Evolutionary conservation across 164 flowering plant species (phyloP).

Genomic region (Berberis thunbergii): DNA sequence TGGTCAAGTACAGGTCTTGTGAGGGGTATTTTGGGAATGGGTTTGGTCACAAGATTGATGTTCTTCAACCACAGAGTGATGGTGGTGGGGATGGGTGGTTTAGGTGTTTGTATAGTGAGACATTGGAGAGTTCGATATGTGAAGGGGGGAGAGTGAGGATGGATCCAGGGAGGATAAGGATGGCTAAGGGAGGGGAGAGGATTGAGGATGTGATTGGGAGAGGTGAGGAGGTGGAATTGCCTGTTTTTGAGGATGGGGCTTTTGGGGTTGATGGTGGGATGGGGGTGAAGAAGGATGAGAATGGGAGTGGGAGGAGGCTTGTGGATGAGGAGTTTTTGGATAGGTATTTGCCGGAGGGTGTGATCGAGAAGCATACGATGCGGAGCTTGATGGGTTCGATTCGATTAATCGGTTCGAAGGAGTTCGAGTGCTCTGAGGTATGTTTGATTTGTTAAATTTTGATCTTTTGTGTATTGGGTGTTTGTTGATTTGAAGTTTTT

Average conservation of each 20-base stretch:
- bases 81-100: slow-evolving; percentile 51
- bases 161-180: slow-evolving; percentile 47
- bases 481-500: background rate
- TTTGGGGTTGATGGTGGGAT: slow-evolving; percentile 46
- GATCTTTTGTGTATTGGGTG: background rate
- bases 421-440: slow-evolving; percentile 66
- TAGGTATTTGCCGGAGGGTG: slow-evolving; percentile 43
- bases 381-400: slow-evolving; percentile 47
- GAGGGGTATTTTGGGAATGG: slow-evolving; percentile 93
- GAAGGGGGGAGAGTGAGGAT: slow-evolving; percentile 74
- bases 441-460: background rate
- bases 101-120: slow-evolving; percentile 56
- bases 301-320: slow-evolving; percentile 20
- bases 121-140: slow-evolving; percentile 68
- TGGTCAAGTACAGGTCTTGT: slow-evolving; percentile 36
- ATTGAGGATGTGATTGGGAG: slow-evolving; percentile 77
- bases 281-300: slow-evolving; percentile 1
- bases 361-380: slow-evolving; percentile 59
- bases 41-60: slow-evolving; percentile 43
- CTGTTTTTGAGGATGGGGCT: slow-evolving; percentile 59
- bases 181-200: slow-evolving; percentile 81
- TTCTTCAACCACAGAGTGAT: slow-evolving; percentile 17
- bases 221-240: slow-evolving; percentile 72
- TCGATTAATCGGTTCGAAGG: slow-evolving; percentile 26
- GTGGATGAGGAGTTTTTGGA: slow-evolving; percentile 37